Percentiles rank a stretch among this genome's conserved stretches.
These are phyloP conservation scores for Claviceps digitariae DNA, from an alignment of 2,329 filamentous ascomycete species.

Conservation along the genomic window DNA sequence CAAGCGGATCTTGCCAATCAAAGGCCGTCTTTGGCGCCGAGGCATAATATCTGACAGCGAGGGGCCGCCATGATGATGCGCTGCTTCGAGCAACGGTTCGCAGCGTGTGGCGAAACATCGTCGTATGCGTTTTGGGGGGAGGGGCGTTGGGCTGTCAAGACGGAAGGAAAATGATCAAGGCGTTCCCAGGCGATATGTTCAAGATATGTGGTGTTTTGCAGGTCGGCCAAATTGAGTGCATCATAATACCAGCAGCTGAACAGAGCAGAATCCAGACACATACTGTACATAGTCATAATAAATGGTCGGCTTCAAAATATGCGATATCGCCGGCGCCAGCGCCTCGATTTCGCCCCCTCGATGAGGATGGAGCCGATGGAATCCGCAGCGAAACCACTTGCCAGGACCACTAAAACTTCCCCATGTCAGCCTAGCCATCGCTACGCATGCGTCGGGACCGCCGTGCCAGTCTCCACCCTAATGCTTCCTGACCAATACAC, in stretches of 20 bases:
- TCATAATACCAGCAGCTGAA: background rate
- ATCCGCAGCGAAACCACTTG: slow-evolving; percentile 2
- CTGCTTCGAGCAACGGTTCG: slow-evolving; percentile 15
- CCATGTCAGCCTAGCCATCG: background rate
- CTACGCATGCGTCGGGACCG: background rate
- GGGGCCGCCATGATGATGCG: slow-evolving; percentile 12
- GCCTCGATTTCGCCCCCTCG: too few species aligned
- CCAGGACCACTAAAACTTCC: too few species aligned
- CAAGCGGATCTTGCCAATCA: slow-evolving; percentile 86
- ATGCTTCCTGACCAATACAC: background rate
- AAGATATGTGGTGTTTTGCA: background rate
- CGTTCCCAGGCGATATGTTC: background rate
- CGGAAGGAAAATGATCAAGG: background rate
- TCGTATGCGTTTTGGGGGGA: background rate
- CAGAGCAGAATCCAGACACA: background rate
- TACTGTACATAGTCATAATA: background rate
- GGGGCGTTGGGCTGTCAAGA: too few species aligned
- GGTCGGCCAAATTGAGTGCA: background rate
- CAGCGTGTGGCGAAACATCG: slow-evolving; percentile 20
- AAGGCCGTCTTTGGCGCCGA: slow-evolving; percentile 36
- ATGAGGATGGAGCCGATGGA: slow-evolving; percentile 5
- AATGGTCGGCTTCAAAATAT: background rate
- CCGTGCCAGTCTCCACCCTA: background rate
- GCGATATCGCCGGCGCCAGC: slow-evolving; percentile 3
- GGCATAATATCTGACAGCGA: slow-evolving; percentile 21